A percentile compares a stretch with the other conserved stretches of the same genome.
Evolutionary conservation across 164 flowering plant species (phyloP).

Genomic region (Magnolia changhungtana): DNA sequence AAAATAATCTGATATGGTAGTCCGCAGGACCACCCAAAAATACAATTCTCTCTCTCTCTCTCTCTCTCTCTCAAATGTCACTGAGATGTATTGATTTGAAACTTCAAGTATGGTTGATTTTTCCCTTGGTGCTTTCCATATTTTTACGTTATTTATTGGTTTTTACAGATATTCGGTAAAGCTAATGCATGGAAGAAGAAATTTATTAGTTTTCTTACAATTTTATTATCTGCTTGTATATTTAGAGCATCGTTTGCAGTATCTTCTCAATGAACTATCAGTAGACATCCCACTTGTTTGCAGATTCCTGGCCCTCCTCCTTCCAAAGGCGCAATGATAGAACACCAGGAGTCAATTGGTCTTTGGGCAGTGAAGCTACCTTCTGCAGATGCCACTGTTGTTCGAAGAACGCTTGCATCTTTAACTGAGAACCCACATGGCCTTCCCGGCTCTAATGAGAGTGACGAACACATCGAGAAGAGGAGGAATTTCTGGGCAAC

Average conservation of each 20-base stretch:
- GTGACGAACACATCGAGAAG: slow-evolving; percentile 40
- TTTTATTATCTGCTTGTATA: neutral
- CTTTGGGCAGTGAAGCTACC: slow-evolving; percentile 88
- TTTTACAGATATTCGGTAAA: too few relatives aligned
- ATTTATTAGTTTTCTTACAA: too few relatives aligned
- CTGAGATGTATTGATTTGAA: too few relatives aligned
- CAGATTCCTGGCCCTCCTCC: slow-evolving; percentile 88
- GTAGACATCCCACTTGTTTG: slow-evolving; percentile 8
- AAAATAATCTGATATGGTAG: too few relatives aligned
- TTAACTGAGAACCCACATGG: slow-evolving; percentile 68
- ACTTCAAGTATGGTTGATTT: too few relatives aligned
- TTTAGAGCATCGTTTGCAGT: neutral
- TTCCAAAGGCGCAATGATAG: slow-evolving; percentile 56
- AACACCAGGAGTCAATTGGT: slow-evolving; percentile 67
- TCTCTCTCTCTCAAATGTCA: too few relatives aligned
- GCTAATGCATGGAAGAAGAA: too few relatives aligned
- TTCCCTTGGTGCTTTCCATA: too few relatives aligned
- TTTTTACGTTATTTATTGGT: too few relatives aligned
- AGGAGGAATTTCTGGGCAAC: slow-evolving; percentile 68
- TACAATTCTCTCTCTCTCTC: too few relatives aligned
- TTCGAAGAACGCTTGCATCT: slow-evolving; percentile 63
- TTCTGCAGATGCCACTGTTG: slow-evolving; percentile 76
- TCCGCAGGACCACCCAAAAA: too few relatives aligned
- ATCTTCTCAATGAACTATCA: neutral
- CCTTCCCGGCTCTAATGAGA: slow-evolving; percentile 66